phyloP scores from a whole-genome alignment of 1,139 yeast genomes.

The Zhuliangozyma blackwelliae region DNA sequence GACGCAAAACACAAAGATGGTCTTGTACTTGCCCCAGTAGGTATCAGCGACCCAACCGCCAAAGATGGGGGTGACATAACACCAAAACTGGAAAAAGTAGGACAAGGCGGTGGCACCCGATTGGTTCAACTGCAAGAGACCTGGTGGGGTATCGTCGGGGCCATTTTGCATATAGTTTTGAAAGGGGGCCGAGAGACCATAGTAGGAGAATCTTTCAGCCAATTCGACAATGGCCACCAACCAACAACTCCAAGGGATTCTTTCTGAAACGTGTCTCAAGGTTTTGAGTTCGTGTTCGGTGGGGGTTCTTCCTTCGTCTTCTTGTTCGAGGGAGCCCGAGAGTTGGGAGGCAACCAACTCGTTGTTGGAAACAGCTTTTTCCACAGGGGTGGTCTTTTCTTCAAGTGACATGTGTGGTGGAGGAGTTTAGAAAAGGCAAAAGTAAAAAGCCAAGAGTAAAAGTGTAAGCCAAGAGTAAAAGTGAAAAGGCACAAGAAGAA shows the following conservation, averaged over 20 bases:
- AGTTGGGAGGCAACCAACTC: not conserved
- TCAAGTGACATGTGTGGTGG: too few species aligned
- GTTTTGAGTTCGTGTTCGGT: constrained; percentile 36
- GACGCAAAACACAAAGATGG: constrained; percentile 59
- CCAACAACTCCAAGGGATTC: constrained; percentile 51
- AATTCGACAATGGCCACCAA: constrained; percentile 75
- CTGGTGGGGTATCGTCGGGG: constrained; percentile 45
- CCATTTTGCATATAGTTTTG: constrained; percentile 70
- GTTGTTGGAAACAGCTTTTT: constrained; percentile 1
- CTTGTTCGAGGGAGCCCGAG: constrained; percentile 2
- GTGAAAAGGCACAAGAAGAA: too few species aligned
- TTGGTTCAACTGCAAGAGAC: constrained; percentile 60
- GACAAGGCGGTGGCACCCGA: constrained; percentile 72
- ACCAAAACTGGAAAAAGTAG: constrained; percentile 77
- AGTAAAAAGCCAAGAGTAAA: too few species aligned
- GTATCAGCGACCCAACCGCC: constrained; percentile 79
- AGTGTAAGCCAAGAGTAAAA: too few species aligned
- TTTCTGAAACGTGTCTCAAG: constrained; percentile 39
- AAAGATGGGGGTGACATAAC: constrained; percentile 73
- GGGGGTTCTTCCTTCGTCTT: constrained; percentile 30
- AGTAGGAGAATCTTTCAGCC: constrained; percentile 81
- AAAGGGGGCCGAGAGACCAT: constrained; percentile 73
- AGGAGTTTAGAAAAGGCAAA: too few species aligned
- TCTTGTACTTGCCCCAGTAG: constrained; percentile 66
- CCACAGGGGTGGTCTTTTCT: not conserved